Conservation (phyloP, 345 rosid species). For the Excoecaria cochinchinensis region DNA sequence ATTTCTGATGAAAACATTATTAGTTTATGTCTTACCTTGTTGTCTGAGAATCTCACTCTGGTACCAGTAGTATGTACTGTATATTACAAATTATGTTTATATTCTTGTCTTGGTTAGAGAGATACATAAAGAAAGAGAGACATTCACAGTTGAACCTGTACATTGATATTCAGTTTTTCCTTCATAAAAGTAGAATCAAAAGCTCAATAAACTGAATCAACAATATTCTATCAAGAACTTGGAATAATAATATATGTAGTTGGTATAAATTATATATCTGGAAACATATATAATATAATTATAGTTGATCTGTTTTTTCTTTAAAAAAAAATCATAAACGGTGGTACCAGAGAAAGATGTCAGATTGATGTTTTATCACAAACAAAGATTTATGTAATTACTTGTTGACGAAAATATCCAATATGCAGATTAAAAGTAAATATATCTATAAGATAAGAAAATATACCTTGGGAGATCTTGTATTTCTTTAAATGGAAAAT, state of each 20-base stretch:
- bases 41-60: conserved; percentile 20
- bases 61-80: neutral
- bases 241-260: too few relatives aligned
- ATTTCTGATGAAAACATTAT: conserved; percentile 5
- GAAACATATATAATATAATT: too few relatives aligned
- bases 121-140: neutral
- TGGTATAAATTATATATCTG: too few relatives aligned
- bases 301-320: too few relatives aligned
- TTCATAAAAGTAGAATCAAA: too few relatives aligned
- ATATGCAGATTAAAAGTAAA: too few relatives aligned
- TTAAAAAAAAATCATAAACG: too few relatives aligned
- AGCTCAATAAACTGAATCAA: neutral
- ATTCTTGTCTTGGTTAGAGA: neutral
- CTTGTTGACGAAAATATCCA: too few relatives aligned
- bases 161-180: too few relatives aligned
- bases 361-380: too few relatives aligned
- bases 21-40: conserved; percentile 13
- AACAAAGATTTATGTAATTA: too few relatives aligned
- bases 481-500: conserved; percentile 28
- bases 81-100: neutral
- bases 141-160: neutral
- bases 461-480: conserved; percentile 9
- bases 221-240: neutral
- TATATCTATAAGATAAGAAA: neutral
- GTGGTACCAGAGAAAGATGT: too few relatives aligned